Conservation (phyloP, 208 protist genomes). For the Sergeia podlipaevii region DNA sequence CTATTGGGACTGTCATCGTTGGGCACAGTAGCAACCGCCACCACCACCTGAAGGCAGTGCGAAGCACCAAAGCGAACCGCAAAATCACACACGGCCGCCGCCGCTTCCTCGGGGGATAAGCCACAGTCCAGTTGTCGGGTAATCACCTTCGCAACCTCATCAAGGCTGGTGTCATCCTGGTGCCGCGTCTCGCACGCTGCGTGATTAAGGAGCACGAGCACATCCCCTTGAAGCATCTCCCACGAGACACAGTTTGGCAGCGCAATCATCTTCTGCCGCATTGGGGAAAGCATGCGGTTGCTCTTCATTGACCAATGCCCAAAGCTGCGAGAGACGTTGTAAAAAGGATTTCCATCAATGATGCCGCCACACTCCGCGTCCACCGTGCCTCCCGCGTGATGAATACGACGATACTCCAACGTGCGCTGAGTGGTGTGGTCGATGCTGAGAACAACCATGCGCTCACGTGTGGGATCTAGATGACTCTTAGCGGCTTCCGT, state of each 20-base stretch:
- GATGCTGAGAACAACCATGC: slow-evolving; percentile 54
- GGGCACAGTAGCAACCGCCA: slow-evolving; percentile 38
- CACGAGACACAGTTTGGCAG: slow-evolving; percentile 55
- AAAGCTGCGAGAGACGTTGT: slow-evolving; percentile 73
- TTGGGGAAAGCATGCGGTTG: slow-evolving; percentile 37
- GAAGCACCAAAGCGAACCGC: slow-evolving; percentile 65
- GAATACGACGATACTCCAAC: slow-evolving; percentile 60
- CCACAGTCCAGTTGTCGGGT: slow-evolving; percentile 33
- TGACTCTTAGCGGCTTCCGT: slow-evolving; percentile 26
- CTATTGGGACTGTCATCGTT: not conserved
- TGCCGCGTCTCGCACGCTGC: slow-evolving; percentile 65
- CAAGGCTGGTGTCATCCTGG: slow-evolving; percentile 57
- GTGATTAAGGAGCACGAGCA: slow-evolving; percentile 71
- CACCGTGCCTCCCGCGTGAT: slow-evolving; percentile 54
- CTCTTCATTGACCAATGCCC: slow-evolving; percentile 82
- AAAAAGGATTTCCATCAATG: slow-evolving; percentile 74
- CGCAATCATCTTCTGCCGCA: slow-evolving; percentile 77
- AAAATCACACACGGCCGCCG: slow-evolving; percentile 72
- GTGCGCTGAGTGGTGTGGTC: slow-evolving; percentile 63
- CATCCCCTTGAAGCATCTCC: slow-evolving; percentile 74
- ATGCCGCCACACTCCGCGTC: slow-evolving; percentile 34
- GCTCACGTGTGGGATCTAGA: slow-evolving; percentile 50
- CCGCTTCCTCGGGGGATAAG: slow-evolving; percentile 36
- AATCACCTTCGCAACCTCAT: slow-evolving; percentile 74
- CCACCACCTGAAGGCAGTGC: slow-evolving; percentile 74